Evolutionary conservation across 306 rosid genomes (phyloP).

Genomic region (Elaeagnus macrophylla): DNA sequence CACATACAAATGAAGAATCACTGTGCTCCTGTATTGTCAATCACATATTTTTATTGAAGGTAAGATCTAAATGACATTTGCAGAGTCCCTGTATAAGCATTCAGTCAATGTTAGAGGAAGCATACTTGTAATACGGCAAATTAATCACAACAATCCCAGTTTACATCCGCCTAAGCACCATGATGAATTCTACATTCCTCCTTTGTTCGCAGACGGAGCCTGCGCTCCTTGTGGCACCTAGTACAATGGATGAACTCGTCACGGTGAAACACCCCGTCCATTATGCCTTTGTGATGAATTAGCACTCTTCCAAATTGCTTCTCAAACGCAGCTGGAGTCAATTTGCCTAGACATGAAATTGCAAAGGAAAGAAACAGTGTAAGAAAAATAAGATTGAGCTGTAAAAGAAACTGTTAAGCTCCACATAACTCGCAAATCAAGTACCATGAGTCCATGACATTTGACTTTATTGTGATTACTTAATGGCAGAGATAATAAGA

Average conservation of each 20-base stretch:
- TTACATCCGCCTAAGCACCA: conserved; percentile 68
- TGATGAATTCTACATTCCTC: conserved; percentile 89
- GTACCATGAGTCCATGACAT: conserved; percentile 2
- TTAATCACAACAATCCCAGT: conserved; percentile 84
- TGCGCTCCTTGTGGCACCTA: conserved; percentile 72
- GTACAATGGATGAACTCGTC: conserved; percentile 81
- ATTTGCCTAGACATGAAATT: conserved; percentile 42
- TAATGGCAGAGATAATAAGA: conserved; percentile 9
- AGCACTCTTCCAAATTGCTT: conserved; percentile 77
- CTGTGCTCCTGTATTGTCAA: too few species aligned
- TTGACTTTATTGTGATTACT: conserved; percentile 9
- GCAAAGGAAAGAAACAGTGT: conserved; percentile 10
- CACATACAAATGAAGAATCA: too few species aligned
- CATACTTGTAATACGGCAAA: conserved; percentile 87
- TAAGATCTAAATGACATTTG: too few species aligned
- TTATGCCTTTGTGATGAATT: conserved; percentile 51
- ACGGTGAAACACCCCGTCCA: conserved; percentile 67
- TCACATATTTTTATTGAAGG: too few species aligned
- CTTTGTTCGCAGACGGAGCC: conserved; percentile 76
- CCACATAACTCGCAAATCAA: conserved; percentile 9
- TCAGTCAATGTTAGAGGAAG: background rate
- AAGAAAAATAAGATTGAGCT: conserved; percentile 2
- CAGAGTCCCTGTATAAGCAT: too few species aligned
- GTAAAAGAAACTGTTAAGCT: conserved; percentile 1
- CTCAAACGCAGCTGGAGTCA: conserved; percentile 92